These are phyloP conservation scores for Dacryopinax spathularia DNA, from an alignment of 768 basidiomycete species.

Conservation along the genomic window DNA sequence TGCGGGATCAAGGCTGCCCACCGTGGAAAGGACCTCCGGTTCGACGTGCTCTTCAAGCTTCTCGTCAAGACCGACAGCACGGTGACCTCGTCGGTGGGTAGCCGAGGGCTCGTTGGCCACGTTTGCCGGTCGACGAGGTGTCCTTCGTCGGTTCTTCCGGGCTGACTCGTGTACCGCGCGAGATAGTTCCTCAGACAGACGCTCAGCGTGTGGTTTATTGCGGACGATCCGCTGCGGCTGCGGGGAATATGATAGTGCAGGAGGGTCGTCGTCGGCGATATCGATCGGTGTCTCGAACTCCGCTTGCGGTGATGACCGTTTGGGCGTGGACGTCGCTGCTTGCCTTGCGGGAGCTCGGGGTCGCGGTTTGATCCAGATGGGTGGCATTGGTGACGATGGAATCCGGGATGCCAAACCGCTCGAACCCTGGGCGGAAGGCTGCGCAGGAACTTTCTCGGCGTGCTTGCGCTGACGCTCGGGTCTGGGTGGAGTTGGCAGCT, in stretches of 20 bases:
- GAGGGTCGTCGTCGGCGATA: neutral
- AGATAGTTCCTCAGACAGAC: neutral
- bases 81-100: neutral
- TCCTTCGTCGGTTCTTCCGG: neutral
- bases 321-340: neutral
- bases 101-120: neutral
- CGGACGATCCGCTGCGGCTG: neutral
- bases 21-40: neutral
- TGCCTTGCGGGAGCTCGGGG: neutral
- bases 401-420: neutral
- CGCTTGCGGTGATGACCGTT: neutral
- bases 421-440: neutral
- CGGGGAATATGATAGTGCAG: neutral
- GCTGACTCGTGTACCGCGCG: neutral
- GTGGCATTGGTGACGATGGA: neutral
- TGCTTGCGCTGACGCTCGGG: neutral
- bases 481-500: neutral
- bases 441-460: neutral
- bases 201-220: neutral
- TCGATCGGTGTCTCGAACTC: neutral
- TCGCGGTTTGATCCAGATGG: neutral
- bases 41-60: neutral
- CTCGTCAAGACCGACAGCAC: neutral
- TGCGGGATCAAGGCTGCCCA: neutral
- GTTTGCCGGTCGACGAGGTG: neutral